Conservation (phyloP, 2,329 filamentous ascomycete genomes). For the Ophiosphaerella korrae region DNA sequence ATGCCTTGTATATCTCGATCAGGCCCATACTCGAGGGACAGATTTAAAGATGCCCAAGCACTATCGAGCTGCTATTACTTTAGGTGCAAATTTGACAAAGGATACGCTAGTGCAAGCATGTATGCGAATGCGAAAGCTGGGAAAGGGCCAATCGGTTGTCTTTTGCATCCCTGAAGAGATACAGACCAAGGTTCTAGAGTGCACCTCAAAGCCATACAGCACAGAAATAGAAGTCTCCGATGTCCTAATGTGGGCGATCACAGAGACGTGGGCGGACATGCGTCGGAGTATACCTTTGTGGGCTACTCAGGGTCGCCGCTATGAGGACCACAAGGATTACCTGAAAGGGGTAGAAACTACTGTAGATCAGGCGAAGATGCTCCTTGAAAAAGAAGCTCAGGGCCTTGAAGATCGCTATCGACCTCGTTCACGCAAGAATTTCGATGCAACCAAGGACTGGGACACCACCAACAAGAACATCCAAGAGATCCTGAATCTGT, state of each 20-base stretch:
- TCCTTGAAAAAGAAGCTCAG: constrained; percentile 60
- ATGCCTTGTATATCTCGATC: constrained; percentile 71
- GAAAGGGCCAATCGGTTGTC: constrained; percentile 66
- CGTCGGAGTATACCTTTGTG: constrained; percentile 61
- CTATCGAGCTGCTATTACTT: constrained; percentile 68
- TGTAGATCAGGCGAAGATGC: constrained; percentile 40
- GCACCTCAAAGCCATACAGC: constrained; percentile 11
- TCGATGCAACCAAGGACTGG: constrained; percentile 9
- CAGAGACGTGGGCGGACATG: constrained; percentile 59
- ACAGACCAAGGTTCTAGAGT: constrained; percentile 54
- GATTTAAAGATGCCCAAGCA: constrained; percentile 64
- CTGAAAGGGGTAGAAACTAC: constrained; percentile 33
- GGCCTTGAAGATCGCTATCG: constrained; percentile 54
- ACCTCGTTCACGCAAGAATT: constrained; percentile 29
- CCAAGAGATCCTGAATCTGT: constrained; percentile 17
- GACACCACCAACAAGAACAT: constrained; percentile 15
- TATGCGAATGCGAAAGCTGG: constrained; percentile 69
- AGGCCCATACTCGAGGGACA: constrained; percentile 71
- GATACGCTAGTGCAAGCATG: constrained; percentile 70
- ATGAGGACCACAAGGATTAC: constrained; percentile 49
- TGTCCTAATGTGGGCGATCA: constrained; percentile 64
- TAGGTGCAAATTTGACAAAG: constrained; percentile 69
- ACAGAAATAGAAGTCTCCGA: constrained; percentile 50
- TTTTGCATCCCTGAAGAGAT: constrained; percentile 67
- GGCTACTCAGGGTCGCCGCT: constrained; percentile 62